phyloP scores from a whole-genome alignment of 2,329 filamentous ascomycete species.

The Ploettnerulaceae sp. region DNA sequence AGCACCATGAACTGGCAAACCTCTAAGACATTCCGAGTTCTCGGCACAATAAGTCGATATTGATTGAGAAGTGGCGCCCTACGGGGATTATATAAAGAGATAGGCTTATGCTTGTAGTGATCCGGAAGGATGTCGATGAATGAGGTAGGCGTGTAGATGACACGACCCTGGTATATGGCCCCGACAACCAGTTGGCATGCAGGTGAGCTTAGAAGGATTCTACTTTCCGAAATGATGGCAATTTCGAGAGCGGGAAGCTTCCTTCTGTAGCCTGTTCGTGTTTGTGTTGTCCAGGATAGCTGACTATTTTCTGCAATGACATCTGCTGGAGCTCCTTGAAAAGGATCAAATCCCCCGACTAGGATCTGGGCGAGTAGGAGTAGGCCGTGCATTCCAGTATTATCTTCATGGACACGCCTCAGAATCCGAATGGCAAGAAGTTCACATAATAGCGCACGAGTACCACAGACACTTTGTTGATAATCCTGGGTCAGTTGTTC shows the following conservation, averaged over 20 bases:
- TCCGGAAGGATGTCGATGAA: conserved; percentile 83
- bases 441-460: conserved; percentile 74
- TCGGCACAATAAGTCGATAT: conserved; percentile 77
- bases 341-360: conserved; percentile 79
- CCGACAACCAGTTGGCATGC: conserved; percentile 78
- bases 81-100: conserved; percentile 73
- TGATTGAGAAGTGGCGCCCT: conserved; percentile 75
- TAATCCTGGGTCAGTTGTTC: conserved; percentile 73
- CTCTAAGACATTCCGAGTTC: conserved; percentile 72
- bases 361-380: conserved; percentile 73
- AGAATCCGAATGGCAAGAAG: conserved; percentile 74
- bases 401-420: conserved; percentile 73
- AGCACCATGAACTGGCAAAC: conserved; percentile 68
- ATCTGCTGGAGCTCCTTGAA: conserved; percentile 71
- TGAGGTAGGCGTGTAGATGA: conserved; percentile 77
- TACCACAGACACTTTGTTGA: conserved; percentile 75
- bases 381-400: conserved; percentile 64
- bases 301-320: conserved; percentile 52
- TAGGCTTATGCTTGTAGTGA: conserved; percentile 78
- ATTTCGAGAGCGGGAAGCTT: conserved; percentile 71
- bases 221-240: conserved; percentile 77
- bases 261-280: conserved; percentile 41
- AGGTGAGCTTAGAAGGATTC: conserved; percentile 69
- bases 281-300: conserved; percentile 38
- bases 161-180: conserved; percentile 74